A percentile compares a stretch with the other conserved stretches of the same genome.
Evolutionary conservation across 192 early-diverging fungal genomes (phyloP).

Genomic region (Coemansia sp.): DNA sequence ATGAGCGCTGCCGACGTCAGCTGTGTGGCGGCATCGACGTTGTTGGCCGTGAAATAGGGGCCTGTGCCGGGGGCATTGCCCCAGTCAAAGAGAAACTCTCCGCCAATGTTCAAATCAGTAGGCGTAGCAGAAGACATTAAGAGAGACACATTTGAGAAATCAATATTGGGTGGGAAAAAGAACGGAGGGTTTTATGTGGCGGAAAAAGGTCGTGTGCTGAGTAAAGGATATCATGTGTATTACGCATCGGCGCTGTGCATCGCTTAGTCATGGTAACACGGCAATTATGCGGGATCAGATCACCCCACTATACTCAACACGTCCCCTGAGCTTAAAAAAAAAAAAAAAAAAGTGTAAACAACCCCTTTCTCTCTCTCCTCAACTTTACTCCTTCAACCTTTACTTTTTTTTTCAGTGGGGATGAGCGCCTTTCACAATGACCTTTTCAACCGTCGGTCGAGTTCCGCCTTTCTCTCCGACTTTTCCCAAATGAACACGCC

Average conservation of each 20-base stretch:
- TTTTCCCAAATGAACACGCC: constrained; percentile 25
- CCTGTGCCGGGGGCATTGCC: constrained; percentile 50
- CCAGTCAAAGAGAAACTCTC: constrained; percentile 40
- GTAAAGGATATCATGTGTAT: not conserved
- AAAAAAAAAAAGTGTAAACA: constrained; percentile 1
- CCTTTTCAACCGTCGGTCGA: constrained; percentile 27
- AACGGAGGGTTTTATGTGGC: not conserved
- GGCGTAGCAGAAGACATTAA: not conserved
- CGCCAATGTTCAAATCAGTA: constrained; percentile 27
- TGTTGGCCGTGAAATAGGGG: constrained; percentile 46
- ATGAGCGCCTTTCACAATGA: constrained; percentile 53
- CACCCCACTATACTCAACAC: constrained; percentile 3
- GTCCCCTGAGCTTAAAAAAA: not conserved
- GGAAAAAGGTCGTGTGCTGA: no score
- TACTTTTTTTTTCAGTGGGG: constrained; percentile 3
- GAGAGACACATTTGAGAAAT: no score
- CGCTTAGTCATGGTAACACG: not conserved
- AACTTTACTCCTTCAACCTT: no score
- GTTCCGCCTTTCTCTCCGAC: not conserved
- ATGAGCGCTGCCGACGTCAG: constrained; percentile 44
- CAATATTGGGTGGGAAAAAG: no score
- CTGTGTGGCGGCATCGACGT: constrained; percentile 51
- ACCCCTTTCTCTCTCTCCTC: not conserved
- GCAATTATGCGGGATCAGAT: not conserved
- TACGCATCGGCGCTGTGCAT: not conserved